Base-by-base conservation (phyloP, 2,329 filamentous ascomycete species). In the Magnaporthales sp. region DNA sequence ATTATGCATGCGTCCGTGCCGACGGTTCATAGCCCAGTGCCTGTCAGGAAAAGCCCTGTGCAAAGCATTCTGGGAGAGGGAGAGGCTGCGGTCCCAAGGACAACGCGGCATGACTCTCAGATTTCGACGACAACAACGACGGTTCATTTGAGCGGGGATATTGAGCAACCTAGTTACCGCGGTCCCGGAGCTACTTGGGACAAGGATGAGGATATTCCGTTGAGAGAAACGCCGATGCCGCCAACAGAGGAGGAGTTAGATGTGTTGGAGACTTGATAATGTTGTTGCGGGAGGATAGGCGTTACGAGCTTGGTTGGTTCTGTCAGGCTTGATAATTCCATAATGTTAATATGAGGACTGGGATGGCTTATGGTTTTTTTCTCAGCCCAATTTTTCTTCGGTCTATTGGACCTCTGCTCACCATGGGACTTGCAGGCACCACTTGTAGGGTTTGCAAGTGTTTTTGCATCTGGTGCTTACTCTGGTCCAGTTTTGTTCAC, bases 121-220 rank as follows among this genome's bases (percentile, higher is more conserved):
- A 13, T 46, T 54, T 32, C 27, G 38, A 61, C 64, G 9, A 70
- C 72, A 6, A 63, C n/a, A 6, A 63, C n/a, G 11, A 31, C 38
- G 15, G 38, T 19, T 7, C n/a, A 46, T n/a, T 13, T 13, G 38
- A 46, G 15, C n/a, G 38, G n/a, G 15, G 38, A n/a, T 9, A 79
- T 82, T 29, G 73, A 76, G 26, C 73, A 80, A 62, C 81, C 83
- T 22, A 81, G 80, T 69, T 85, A 83, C 70, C 73, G 76, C 65
- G 83, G 83, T 7, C 83, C 84, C 1, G 81, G 82, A 2, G 74
- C 78, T 13, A 72, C 77, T n/a, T 85, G 81, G 75, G 83, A 86
- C 71, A 85, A 81, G 73, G 80, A 79, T 30, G 83, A 85, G 71
- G 74, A 72, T 30, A 69, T 76, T 26, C 74, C 77, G 38, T 73